Evolutionary conservation across 192 early-diverging fungal genomes (phyloP).

Genomic region (Entomortierella lignicola): DNA sequence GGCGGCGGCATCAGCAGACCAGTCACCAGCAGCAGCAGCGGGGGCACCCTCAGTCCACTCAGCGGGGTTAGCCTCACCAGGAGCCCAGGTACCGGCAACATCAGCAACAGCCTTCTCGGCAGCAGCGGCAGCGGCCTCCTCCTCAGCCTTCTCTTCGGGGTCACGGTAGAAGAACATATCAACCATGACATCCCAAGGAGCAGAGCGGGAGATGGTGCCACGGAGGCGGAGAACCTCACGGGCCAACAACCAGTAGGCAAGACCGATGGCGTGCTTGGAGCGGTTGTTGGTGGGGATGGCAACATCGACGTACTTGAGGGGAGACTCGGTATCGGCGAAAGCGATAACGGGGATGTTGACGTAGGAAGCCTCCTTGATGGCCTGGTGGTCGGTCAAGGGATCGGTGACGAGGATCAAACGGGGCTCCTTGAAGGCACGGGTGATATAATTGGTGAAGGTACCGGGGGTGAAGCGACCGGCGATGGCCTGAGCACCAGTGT

Average conservation of each 20-base stretch:
- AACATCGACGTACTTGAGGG: constrained; percentile 95
- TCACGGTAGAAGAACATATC: constrained; percentile 99
- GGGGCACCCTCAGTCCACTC: constrained; percentile 35
- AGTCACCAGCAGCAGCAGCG: constrained; percentile 23
- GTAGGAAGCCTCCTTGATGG: constrained; percentile 99
- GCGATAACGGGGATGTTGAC: constrained; percentile 99
- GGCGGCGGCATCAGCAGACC: constrained; percentile 33
- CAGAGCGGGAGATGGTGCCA: constrained; percentile 86
- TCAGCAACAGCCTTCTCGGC: constrained; percentile 64
- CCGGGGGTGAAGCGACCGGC: constrained; percentile 99
- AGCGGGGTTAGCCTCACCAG: constrained; percentile 54
- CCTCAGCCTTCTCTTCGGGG: constrained; percentile 96
- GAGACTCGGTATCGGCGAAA: constrained; percentile 97
- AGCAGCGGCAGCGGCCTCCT: constrained; percentile 75
- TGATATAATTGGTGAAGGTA: constrained; percentile 99
- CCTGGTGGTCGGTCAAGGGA: constrained; percentile 98
- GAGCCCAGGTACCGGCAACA: constrained; percentile 50
- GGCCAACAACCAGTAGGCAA: constrained; percentile 97
- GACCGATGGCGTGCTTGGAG: constrained; percentile 98
- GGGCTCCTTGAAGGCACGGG: constrained; percentile 99
- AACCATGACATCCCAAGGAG: constrained; percentile 96
- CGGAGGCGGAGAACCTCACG: constrained; percentile 99
- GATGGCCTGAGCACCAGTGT: constrained; percentile 99
- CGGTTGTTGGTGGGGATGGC: constrained; percentile 99
- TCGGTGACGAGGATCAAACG: constrained; percentile 98